Evolutionary conservation across 768 basidiomycete genomes (phyloP).

Genomic region (Tephrocybe rancida): DNA sequence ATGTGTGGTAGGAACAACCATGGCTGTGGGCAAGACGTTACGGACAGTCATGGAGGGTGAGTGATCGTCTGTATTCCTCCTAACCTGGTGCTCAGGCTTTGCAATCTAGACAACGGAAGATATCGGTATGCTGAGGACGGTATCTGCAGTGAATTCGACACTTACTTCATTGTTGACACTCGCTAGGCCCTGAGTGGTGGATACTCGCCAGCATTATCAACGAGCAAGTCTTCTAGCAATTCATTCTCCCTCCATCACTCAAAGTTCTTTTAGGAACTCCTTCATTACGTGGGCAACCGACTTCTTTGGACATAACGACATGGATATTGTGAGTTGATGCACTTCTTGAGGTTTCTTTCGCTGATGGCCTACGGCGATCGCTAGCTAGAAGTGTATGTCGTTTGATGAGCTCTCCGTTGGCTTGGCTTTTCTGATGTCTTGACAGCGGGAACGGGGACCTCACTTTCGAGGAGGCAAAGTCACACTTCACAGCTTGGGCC

Average conservation of each 20-base stretch:
- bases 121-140: constrained; percentile 32
- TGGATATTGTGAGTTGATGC: constrained; percentile 57
- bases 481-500: constrained; percentile 77
- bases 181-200: constrained; percentile 44
- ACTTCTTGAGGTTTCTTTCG: neutral
- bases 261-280: constrained; percentile 52
- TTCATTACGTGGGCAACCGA: constrained; percentile 66
- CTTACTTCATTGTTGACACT: neutral
- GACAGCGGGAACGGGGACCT: constrained; percentile 64
- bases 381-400: constrained; percentile 56
- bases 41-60: constrained; percentile 75
- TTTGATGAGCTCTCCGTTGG: neutral
- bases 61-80: constrained; percentile 6
- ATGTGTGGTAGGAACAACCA: constrained; percentile 47
- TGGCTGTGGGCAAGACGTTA: constrained; percentile 43
- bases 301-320: constrained; percentile 69
- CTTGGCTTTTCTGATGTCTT: neutral
- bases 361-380: neutral
- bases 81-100: constrained; percentile 1
- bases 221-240: constrained; percentile 34
- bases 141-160: neutral
- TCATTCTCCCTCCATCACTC: neutral
- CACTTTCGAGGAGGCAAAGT: constrained; percentile 64
- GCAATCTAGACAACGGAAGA: constrained; percentile 52
- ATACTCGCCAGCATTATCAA: constrained; percentile 63